Percentiles rank a stretch among this genome's conserved stretches.
phyloP scores from a whole-genome alignment of 1,284 basidiomycete species.

The Fomitopsis palustris region DNA sequence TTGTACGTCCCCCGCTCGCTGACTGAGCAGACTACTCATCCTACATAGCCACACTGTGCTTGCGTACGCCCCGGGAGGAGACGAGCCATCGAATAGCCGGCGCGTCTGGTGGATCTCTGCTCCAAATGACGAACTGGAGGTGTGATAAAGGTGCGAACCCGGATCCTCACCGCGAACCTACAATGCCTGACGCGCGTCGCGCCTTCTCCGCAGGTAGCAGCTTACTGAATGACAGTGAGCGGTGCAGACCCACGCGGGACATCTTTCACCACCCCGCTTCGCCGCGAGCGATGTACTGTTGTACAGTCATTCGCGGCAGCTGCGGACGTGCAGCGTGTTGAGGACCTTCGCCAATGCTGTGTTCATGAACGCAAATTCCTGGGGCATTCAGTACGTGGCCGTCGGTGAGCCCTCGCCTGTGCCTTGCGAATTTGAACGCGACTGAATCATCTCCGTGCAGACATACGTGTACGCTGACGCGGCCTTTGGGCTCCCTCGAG shows the following conservation, averaged over 20 bases:
- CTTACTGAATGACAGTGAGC: not conserved
- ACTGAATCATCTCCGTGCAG: not conserved
- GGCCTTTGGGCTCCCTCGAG: no score
- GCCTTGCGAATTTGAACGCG: not conserved
- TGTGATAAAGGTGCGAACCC: not conserved
- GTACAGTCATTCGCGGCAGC: not conserved
- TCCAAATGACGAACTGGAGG: not conserved
- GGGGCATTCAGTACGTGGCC: not conserved
- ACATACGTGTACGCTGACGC: no score
- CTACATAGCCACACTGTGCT: not conserved
- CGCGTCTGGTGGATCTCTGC: not conserved
- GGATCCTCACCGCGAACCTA: not conserved
- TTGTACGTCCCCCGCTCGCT: not conserved
- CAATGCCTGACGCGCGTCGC: not conserved
- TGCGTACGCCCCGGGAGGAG: not conserved
- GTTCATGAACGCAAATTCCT: not conserved
- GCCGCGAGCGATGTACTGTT: not conserved
- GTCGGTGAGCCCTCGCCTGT: not conserved
- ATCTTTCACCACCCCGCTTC: not conserved
- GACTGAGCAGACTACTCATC: not conserved
- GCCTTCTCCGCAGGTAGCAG: not conserved
- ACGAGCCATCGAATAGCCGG: not conserved
- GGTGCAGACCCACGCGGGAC: not conserved
- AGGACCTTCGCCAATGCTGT: not conserved
- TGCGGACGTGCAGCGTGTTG: not conserved